phyloP scores from a whole-genome alignment of 2,329 filamentous ascomycete species.

The Colletotrichum cordylinicola region DNA sequence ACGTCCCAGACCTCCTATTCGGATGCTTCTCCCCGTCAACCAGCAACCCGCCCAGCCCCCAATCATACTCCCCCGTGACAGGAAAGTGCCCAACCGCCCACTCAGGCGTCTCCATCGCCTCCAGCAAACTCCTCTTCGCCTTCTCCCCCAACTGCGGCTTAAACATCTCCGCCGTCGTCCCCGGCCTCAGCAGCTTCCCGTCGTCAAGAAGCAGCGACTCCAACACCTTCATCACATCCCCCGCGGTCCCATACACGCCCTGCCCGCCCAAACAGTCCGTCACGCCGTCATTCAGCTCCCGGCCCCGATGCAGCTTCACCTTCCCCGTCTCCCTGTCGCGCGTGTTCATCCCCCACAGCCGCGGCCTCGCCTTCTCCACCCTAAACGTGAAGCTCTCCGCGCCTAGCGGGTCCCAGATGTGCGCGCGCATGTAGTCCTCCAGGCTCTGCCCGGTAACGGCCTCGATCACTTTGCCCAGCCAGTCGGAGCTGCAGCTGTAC shows the following conservation, averaged over 20 bases:
- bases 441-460: conserved; percentile 47
- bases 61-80: conserved; percentile 41
- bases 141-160: conserved; percentile 44
- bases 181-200: conserved; percentile 47
- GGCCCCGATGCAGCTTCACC: conserved; percentile 3
- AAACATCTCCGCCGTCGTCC: conserved; percentile 51
- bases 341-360: conserved; percentile 18
- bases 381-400: conserved; percentile 16
- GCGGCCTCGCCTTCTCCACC: background rate
- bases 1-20: conserved; percentile 40
- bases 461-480: conserved; percentile 58
- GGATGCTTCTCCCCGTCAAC: conserved; percentile 40
- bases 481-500: conserved; percentile 57
- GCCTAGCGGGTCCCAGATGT: conserved; percentile 40
- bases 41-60: conserved; percentile 48
- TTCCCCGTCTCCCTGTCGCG: conserved; percentile 19
- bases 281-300: conserved; percentile 18
- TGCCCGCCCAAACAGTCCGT: conserved; percentile 37
- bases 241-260: conserved; percentile 38
- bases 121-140: conserved; percentile 24
- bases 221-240: conserved; percentile 50
- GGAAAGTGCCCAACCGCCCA: conserved; percentile 34
- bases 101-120: conserved; percentile 28
- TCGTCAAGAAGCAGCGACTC: conserved; percentile 54
- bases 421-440: conserved; percentile 46